Conservation (phyloP, 805 yeast genomes). For the Candida peoriensis region DNA sequence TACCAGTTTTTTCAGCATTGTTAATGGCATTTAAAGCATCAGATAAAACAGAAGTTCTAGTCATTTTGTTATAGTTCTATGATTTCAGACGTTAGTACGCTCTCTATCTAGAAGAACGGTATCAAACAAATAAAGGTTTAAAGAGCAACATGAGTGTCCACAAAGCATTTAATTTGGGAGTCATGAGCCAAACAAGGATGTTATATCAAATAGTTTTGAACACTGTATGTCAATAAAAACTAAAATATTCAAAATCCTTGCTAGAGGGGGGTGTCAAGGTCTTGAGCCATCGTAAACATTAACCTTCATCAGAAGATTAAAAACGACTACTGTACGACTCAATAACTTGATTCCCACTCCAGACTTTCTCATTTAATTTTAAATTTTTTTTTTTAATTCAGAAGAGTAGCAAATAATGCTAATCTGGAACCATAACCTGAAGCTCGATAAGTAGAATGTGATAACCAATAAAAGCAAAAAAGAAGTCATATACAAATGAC, state of each 20-base stretch:
- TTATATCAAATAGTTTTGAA: no score
- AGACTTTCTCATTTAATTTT: conserved; percentile 27
- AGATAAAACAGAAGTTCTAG: conserved; percentile 97
- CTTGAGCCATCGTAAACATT: conserved; percentile 14
- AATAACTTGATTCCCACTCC: conserved; percentile 29
- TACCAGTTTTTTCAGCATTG: conserved; percentile 99
- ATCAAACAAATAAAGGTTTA: conserved; percentile 1
- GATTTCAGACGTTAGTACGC: conserved; percentile 9
- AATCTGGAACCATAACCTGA: no score
- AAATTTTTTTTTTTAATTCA: no score
- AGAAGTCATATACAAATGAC: no score
- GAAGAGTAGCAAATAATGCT: no score
- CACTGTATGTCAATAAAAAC: no score
- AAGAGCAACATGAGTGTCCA: conserved; percentile 47
- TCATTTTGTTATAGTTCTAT: conserved; percentile 56
- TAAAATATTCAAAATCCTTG: no score
- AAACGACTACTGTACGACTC: conserved; percentile 9
- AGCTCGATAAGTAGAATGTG: conserved; percentile 13
- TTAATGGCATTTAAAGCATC: conserved; percentile 96
- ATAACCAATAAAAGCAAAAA: neutral
- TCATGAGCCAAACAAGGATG: conserved; percentile 35
- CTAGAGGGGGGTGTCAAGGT: conserved; percentile 27
- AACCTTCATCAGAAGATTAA: conserved; percentile 17
- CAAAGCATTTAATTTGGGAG: conserved; percentile 24
- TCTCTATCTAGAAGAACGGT: neutral